Evolutionary conservation across 2,329 filamentous ascomycete genomes (phyloP).

Genomic region (Ophiostoma ips): DNA sequence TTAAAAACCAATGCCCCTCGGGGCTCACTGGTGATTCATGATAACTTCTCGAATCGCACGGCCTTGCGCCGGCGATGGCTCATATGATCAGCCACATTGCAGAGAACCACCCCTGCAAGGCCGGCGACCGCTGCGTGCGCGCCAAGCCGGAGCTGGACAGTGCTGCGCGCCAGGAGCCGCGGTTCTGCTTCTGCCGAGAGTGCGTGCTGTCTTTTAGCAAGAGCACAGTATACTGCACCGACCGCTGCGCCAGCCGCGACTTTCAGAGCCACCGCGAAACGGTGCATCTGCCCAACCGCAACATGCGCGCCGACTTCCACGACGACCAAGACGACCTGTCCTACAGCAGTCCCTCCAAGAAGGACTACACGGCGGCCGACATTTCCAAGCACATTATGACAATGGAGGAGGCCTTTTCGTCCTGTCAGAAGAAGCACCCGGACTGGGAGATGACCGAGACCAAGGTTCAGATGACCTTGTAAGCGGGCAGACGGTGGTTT

Average conservation of each 20-base stretch:
- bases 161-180: constrained; percentile 5
- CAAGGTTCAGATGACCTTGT: constrained; percentile 7
- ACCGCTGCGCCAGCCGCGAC: constrained; percentile 19
- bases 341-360: constrained; percentile 2
- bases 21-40: too few relatives aligned
- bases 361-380: constrained; percentile 12
- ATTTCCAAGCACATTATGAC: constrained; percentile 14
- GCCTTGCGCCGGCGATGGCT: too few relatives aligned
- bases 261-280: constrained; percentile 21
- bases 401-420: constrained; percentile 8
- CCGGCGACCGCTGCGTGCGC: constrained; percentile 10
- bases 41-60: too few relatives aligned
- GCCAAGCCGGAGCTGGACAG: background rate
- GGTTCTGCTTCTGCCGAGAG: constrained; percentile 20
- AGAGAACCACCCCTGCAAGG: constrained; percentile 9
- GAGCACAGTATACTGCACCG: constrained; percentile 20
- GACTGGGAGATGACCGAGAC: constrained; percentile 11
- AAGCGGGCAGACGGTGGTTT: too few relatives aligned
- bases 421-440: constrained; percentile 14
- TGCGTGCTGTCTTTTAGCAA: constrained; percentile 19
- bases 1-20: too few relatives aligned
- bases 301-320: constrained; percentile 9
- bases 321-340: constrained; percentile 12
- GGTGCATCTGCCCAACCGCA: constrained; percentile 19
- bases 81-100: too few relatives aligned